Conservation (phyloP, 768 basidiomycete species). For the Suillus fuscotomentosus region DNA sequence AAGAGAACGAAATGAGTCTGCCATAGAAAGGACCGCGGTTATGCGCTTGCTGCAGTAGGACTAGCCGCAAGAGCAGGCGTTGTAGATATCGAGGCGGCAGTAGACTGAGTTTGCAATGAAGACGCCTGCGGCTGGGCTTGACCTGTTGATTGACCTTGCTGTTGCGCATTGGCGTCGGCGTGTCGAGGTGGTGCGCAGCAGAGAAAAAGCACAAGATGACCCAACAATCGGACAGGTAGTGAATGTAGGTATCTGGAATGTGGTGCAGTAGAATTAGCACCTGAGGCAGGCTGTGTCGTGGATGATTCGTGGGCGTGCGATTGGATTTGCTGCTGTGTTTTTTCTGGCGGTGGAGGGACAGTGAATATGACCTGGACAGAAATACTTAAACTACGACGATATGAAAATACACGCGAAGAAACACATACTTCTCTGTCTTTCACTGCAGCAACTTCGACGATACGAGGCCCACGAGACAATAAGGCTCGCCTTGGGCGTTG, state of each 20-base stretch:
- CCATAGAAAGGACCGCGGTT: too few species aligned
- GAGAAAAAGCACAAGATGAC: not conserved
- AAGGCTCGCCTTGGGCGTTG: not conserved
- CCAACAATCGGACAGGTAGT: not conserved
- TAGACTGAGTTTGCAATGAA: not conserved
- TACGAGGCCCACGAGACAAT: not conserved
- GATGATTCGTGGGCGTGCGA: not conserved
- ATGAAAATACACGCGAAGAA: not conserved
- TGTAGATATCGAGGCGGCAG: not conserved
- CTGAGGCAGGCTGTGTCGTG: too few species aligned
- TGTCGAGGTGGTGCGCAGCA: not conserved
- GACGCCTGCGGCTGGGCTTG: not conserved
- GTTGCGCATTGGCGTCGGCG: not conserved
- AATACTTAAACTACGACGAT: not conserved
- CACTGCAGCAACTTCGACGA: not conserved
- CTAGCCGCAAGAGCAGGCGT: not conserved
- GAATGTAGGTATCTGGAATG: not conserved
- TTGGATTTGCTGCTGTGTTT: not conserved
- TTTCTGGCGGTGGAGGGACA: not conserved
- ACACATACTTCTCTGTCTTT: not conserved
- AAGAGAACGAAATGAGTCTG: too few species aligned
- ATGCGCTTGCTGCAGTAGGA: too few species aligned
- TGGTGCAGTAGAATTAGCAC: not conserved
- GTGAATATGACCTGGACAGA: not conserved
- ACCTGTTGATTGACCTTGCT: not conserved